A percentile compares a stretch with the other conserved stretches of the same genome.
These are phyloP conservation scores for Isoetes taiwanensis DNA, from an alignment of 75 land plant species.

Conservation along the genomic window DNA sequence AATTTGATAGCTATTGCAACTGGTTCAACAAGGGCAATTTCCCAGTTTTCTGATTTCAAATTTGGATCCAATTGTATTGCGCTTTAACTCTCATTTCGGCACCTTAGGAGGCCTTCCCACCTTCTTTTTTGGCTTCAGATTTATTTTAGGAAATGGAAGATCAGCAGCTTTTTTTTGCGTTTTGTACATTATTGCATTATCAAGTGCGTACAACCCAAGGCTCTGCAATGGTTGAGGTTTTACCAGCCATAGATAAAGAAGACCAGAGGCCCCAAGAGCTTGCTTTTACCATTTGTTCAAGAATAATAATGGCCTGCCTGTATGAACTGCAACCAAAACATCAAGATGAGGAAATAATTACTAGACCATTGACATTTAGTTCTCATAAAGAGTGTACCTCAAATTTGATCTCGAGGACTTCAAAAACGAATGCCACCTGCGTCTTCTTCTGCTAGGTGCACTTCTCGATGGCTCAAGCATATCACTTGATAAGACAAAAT, in stretches of 20 bases:
- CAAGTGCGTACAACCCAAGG: slow-evolving; percentile 61
- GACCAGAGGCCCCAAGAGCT: slow-evolving; percentile 91
- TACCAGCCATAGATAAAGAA: slow-evolving; percentile 67
- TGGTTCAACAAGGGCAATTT: too few species aligned
- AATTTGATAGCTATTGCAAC: too few species aligned
- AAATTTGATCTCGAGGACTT: slow-evolving; percentile 63
- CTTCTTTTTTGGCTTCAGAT: too few species aligned
- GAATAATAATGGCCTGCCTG: slow-evolving; percentile 53
- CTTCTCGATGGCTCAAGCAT: slow-evolving; percentile 41
- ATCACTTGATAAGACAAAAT: slow-evolving; percentile 55
- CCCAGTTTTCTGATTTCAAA: too few species aligned
- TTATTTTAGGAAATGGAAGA: too few species aligned
- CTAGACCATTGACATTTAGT: background rate
- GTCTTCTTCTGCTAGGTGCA: slow-evolving; percentile 27
- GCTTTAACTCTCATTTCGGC: too few species aligned
- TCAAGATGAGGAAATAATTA: background rate
- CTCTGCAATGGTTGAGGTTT: slow-evolving; percentile 55
- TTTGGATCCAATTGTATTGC: too few species aligned
- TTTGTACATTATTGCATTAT: slow-evolving; percentile 60
- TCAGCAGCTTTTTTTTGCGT: too few species aligned
- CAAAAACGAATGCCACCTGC: slow-evolving; percentile 76
- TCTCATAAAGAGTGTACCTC: too few species aligned
- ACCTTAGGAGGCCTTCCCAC: too few species aligned
- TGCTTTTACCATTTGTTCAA: slow-evolving; percentile 75
- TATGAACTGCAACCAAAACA: slow-evolving; percentile 53